These are phyloP conservation scores for Salix udensis DNA, from an alignment of 345 rosid species.

Conservation along the genomic window DNA sequence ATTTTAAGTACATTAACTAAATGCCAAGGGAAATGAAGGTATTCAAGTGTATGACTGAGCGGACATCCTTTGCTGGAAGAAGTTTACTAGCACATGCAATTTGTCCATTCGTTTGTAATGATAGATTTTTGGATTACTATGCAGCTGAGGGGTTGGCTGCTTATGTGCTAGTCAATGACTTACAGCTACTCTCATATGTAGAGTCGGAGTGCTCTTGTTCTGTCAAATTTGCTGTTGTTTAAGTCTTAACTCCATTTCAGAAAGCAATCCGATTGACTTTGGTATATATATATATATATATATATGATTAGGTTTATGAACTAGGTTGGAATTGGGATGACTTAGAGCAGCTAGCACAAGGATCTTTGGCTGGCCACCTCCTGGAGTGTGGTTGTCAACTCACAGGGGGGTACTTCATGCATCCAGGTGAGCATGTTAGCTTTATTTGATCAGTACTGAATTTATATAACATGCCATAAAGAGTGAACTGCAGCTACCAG, in stretches of 20 bases:
- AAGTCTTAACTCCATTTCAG: neutral
- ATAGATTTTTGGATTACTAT: neutral
- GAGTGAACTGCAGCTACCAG: neutral
- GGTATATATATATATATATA: neutral
- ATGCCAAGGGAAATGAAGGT: neutral
- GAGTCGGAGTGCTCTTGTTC: neutral
- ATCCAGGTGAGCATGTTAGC: constrained; percentile 59
- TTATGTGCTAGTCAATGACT: neutral
- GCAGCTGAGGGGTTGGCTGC: neutral
- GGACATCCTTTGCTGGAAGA: neutral
- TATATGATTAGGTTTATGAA: constrained; percentile 61
- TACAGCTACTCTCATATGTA: too few species aligned
- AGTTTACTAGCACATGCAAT: neutral
- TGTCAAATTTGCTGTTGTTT: neutral
- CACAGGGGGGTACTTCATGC: constrained; percentile 98
- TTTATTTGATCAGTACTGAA: constrained; percentile 2
- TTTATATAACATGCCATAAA: constrained; percentile 1
- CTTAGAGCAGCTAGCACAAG: constrained; percentile 71
- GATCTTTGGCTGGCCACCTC: constrained; percentile 86
- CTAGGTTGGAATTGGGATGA: constrained; percentile 96
- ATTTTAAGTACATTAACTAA: neutral
- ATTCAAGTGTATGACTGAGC: neutral
- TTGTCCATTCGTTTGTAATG: neutral
- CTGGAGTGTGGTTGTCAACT: constrained; percentile 96
- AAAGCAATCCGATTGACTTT: constrained; percentile 2